These are phyloP conservation scores for Scheffersomyces parashehatae DNA, from an alignment of 1,139 yeast genomes.

Conservation along the genomic window DNA sequence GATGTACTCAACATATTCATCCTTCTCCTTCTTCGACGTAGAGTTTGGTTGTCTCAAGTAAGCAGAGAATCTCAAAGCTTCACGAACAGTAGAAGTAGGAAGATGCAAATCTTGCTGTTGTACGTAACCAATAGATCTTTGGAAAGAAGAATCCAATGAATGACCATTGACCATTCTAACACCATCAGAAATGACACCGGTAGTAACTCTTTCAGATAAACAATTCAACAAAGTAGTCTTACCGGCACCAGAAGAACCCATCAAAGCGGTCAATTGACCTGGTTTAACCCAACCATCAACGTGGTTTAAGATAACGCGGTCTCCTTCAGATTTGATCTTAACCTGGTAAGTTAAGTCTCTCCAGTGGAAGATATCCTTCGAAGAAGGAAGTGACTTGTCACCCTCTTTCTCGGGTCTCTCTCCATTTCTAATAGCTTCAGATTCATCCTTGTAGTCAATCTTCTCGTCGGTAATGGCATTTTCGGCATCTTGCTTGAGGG, in stretches of 20 bases:
- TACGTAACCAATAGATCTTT: conserved; percentile 79
- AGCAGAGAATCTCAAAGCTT: conserved; percentile 73
- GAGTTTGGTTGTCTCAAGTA: conserved; percentile 66
- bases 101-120: conserved; percentile 83
- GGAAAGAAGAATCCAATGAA: conserved; percentile 69
- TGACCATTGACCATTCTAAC: conserved; percentile 73
- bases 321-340: conserved; percentile 55
- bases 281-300: conserved; percentile 67
- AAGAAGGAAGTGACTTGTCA: conserved; percentile 7
- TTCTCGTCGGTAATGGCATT: conserved; percentile 15
- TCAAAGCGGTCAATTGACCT: conserved; percentile 31
- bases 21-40: conserved; percentile 58
- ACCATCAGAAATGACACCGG: conserved; percentile 74
- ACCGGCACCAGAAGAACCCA: conserved; percentile 93
- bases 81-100: conserved; percentile 76
- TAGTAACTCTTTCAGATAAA: conserved; percentile 73
- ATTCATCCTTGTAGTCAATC: conserved; percentile 13
- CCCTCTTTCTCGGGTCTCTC: conserved; percentile 1
- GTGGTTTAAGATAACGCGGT: conserved; percentile 61
- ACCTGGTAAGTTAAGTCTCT: conserved; percentile 74
- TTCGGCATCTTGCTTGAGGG: conserved; percentile 13
- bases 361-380: conserved; percentile 70
- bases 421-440: conserved; percentile 15
- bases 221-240: conserved; percentile 75
- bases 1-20: conserved; percentile 70